Percentiles rank a stretch among this genome's conserved stretches.
phyloP scores from a whole-genome alignment of 305 asterid genomes.

The Solanum hybrid region DNA sequence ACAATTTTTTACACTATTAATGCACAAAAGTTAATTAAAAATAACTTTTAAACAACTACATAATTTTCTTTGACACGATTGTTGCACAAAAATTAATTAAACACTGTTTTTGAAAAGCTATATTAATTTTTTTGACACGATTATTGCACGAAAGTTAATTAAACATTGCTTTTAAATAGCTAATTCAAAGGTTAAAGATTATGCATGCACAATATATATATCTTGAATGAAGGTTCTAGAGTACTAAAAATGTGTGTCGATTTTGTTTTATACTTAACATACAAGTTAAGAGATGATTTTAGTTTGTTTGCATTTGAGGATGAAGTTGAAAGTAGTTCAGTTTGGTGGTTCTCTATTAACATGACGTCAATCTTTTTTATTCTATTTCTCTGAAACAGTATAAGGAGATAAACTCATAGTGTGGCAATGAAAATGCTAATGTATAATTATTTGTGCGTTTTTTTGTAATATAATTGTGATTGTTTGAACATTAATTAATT shows the following conservation, averaged over 20 bases:
- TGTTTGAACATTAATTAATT: not conserved
- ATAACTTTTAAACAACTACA: not conserved
- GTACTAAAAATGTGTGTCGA: not conserved
- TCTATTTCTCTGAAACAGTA: not conserved
- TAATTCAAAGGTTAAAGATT: not conserved
- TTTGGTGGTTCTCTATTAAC: not conserved
- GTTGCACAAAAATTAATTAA: not conserved
- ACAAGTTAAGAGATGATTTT: not conserved
- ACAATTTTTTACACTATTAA: not conserved
- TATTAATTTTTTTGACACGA: not conserved
- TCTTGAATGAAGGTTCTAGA: not conserved
- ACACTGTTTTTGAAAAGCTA: accelerated
- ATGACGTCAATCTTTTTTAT: not conserved
- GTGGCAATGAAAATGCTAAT: not conserved
- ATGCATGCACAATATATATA: not conserved
- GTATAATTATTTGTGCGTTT: not conserved
- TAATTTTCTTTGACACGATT: not conserved
- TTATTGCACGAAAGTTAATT: not conserved
- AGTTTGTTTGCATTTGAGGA: not conserved
- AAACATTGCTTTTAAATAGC: not conserved
- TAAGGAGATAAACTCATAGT: not conserved
- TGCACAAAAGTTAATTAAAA: not conserved
- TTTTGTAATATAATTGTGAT: not conserved
- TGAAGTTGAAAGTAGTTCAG: not conserved
- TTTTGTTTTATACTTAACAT: not conserved